Percentiles rank a stretch among this genome's conserved stretches.
Evolutionary conservation across 2,329 filamentous ascomycete species (phyloP).

Genomic region (Diplocarpon mali): DNA sequence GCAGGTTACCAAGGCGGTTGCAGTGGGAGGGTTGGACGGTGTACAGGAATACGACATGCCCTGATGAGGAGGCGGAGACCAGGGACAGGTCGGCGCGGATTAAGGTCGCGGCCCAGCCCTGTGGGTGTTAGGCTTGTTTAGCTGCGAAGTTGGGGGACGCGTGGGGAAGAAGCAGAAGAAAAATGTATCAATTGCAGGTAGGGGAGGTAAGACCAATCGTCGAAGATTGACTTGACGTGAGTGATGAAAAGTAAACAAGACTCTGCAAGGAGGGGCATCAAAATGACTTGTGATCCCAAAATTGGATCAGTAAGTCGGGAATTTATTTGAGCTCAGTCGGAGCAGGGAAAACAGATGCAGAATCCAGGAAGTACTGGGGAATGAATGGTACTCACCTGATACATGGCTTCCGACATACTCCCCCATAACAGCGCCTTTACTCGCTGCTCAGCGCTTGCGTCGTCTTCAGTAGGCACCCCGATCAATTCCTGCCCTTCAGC

Average conservation of each 20-base stretch:
- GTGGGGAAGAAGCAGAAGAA: too few species aligned
- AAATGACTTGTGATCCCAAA: too few species aligned
- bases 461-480: slow-evolving; percentile 13
- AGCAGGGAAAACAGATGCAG: too few species aligned
- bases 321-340: too few species aligned
- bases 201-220: too few species aligned
- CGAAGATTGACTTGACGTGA: too few species aligned
- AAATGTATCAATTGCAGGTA: too few species aligned
- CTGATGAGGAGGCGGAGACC: slow-evolving; percentile 19
- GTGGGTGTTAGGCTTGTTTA: background rate
- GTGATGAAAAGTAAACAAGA: too few species aligned
- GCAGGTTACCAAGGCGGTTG: slow-evolving; percentile 44
- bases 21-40: slow-evolving; percentile 39
- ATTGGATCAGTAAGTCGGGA: too few species aligned
- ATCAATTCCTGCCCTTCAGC: slow-evolving; percentile 13
- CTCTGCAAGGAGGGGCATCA: too few species aligned
- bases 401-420: slow-evolving; percentile 7
- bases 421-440: slow-evolving; percentile 13
- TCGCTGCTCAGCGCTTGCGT: slow-evolving; percentile 13
- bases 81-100: slow-evolving; percentile 14
- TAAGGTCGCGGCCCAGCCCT: slow-evolving; percentile 23
- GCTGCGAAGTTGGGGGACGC: too few species aligned
- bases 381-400: slow-evolving; percentile 12
- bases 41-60: slow-evolving; percentile 30
- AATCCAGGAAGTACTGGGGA: too few species aligned